A percentile compares a stretch with the other conserved stretches of the same genome.
Evolutionary conservation across 2,329 filamentous ascomycete species (phyloP).

Genomic region (Ophiosphaerella korrae): DNA sequence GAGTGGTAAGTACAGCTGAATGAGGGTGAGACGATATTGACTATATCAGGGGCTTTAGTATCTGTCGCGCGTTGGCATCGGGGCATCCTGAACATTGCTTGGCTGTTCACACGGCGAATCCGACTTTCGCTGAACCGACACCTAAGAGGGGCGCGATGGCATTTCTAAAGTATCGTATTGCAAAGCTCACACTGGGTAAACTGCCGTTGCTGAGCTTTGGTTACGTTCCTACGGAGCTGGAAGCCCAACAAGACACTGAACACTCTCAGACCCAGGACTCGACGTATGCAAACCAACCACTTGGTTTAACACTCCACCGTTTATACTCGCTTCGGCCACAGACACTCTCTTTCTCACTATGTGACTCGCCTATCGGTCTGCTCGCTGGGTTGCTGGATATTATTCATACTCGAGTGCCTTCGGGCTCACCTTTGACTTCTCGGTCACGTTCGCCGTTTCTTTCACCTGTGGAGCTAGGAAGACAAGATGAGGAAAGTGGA

Average conservation of each 20-base stretch:
- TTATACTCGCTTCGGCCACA: slow-evolving; percentile 42
- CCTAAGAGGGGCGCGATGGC: slow-evolving; percentile 51
- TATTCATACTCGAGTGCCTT: slow-evolving; percentile 29
- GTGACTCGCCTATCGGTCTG: slow-evolving; percentile 46
- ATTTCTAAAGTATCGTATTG: slow-evolving; percentile 63
- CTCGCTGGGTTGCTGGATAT: slow-evolving; percentile 41
- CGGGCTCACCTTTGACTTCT: slow-evolving; percentile 16
- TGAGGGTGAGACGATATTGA: neutral
- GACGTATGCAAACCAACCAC: slow-evolving; percentile 1
- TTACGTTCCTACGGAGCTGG: slow-evolving; percentile 60
- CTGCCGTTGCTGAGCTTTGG: slow-evolving; percentile 59
- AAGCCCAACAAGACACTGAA: neutral
- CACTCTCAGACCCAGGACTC: neutral
- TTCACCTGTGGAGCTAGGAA: slow-evolving; percentile 35
- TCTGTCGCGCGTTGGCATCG: slow-evolving; percentile 55
- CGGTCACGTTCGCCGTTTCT: slow-evolving; percentile 38
- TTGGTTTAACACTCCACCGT: slow-evolving; percentile 25
- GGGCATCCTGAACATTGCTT: slow-evolving; percentile 58
- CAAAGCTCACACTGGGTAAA: slow-evolving; percentile 46
- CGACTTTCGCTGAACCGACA: slow-evolving; percentile 58
- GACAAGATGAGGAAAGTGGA: slow-evolving; percentile 22
- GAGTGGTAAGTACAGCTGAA: slow-evolving; percentile 48
- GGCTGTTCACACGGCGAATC: slow-evolving; percentile 66
- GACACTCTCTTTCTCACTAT: slow-evolving; percentile 44
- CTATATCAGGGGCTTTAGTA: slow-evolving; percentile 48